Evolutionary conservation across 2,329 filamentous ascomycete genomes (phyloP).

Genomic region (Paecilomyces sp.): DNA sequence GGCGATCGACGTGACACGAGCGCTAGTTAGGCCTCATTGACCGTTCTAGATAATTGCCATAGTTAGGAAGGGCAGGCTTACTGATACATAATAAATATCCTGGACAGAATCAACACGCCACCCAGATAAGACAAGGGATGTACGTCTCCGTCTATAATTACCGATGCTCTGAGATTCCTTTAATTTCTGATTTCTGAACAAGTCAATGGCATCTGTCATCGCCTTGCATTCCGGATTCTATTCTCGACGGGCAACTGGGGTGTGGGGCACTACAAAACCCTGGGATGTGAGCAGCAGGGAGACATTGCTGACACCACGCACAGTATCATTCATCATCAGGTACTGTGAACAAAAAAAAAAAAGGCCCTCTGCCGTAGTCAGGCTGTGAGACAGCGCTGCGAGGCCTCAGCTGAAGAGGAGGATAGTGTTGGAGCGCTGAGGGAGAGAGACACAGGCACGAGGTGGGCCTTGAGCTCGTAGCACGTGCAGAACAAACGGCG

Average conservation of each 20-base stretch:
- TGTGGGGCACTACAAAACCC: neutral
- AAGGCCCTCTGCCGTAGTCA: neutral
- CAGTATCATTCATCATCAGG: neutral
- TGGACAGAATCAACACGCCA: neutral
- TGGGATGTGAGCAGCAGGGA: neutral
- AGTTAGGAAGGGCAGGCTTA: neutral
- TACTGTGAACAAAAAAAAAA: neutral
- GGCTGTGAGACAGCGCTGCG: neutral
- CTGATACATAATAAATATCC: neutral
- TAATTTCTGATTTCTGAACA: neutral
- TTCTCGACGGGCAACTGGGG: neutral
- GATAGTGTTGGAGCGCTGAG: neutral
- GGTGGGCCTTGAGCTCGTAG: neutral
- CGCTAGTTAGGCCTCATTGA: neutral
- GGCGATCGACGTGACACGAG: neutral
- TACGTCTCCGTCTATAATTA: no score
- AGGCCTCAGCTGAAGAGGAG: neutral
- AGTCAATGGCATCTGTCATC: neutral
- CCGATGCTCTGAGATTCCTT: neutral
- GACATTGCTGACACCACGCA: neutral
- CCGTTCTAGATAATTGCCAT: neutral
- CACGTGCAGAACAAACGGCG: neutral
- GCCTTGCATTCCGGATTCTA: neutral
- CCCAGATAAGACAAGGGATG: neutral
- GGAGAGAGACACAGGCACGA: neutral